Conservation (phyloP, 192 early-diverging fungal genomes). For the Haplosporangium gracile region DNA sequence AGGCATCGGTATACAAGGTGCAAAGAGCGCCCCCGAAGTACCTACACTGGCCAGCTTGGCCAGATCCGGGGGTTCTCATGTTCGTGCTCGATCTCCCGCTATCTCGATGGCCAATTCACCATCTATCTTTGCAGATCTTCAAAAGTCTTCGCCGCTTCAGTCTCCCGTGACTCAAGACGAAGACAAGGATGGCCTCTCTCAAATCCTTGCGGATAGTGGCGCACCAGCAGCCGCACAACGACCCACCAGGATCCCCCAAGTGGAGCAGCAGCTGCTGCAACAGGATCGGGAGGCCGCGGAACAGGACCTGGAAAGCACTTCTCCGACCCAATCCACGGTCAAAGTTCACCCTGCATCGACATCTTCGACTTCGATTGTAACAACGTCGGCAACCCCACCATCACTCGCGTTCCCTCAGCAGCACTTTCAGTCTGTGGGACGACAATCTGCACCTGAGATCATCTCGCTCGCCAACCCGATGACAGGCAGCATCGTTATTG, state of each 20-base stretch:
- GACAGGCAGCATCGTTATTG: conserved; percentile 24
- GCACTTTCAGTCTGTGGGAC: conserved; percentile 6
- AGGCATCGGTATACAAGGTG: conserved; percentile 8
- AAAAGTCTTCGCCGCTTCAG: conserved; percentile 3
- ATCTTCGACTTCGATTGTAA: not conserved
- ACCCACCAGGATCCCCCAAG: not conserved
- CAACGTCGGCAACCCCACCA: not conserved
- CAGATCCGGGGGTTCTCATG: not conserved
- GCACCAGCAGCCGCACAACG: not conserved
- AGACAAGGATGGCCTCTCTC: not conserved
- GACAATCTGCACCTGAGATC: conserved; percentile 28
- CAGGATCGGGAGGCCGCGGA: not conserved
- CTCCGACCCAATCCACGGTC: not conserved
- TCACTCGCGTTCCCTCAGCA: not conserved
- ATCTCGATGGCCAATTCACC: conserved; percentile 32
- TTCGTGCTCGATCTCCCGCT: conserved; percentile 26
- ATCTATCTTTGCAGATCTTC: conserved; percentile 14
- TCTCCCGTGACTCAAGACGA: not conserved
- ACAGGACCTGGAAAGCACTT: not conserved
- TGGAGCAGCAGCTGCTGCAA: not conserved
- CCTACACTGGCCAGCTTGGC: conserved; percentile 10
- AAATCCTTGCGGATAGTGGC: not conserved
- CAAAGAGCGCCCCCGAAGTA: conserved; percentile 15
- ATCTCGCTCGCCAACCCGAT: conserved; percentile 26
- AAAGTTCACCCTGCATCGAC: not conserved